A percentile compares a stretch with the other conserved stretches of the same genome.
Conservation (phyloP, 2,329 filamentous ascomycete genomes). For the Penicillium sp. region DNA sequence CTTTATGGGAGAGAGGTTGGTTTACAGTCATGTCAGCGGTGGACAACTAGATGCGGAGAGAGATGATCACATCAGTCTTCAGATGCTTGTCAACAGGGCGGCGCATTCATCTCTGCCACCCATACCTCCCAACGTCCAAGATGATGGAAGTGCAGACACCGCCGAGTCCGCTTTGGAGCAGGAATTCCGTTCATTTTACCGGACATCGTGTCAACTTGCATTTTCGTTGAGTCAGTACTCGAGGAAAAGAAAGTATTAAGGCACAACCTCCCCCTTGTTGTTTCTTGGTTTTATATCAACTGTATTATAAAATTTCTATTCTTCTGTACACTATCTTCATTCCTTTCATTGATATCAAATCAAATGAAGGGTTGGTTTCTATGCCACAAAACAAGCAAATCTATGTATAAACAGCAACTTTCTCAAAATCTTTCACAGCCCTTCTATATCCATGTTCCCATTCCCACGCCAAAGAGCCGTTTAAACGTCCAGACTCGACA, state of each 20-base stretch:
- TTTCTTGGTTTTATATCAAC: not conserved
- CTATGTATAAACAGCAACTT: constrained; percentile 14
- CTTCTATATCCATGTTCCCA: constrained; percentile 40
- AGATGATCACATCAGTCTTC: constrained; percentile 29
- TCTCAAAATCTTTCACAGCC: constrained; percentile 31
- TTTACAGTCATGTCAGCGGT: constrained; percentile 28
- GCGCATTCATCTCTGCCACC: constrained; percentile 1
- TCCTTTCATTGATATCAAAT: not conserved
- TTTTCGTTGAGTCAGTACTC: constrained; percentile 29
- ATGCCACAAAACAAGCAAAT: not conserved
- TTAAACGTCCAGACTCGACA: constrained; percentile 47
- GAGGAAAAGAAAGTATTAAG: not conserved
- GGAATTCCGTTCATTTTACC: constrained; percentile 35
- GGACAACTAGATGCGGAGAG: constrained; percentile 29
- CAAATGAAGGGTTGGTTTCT: not conserved
- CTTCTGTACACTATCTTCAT: constrained; percentile 15
- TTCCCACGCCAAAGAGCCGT: constrained; percentile 35
- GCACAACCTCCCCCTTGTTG: not conserved
- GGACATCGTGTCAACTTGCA: constrained; percentile 33
- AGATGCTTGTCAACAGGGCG: constrained; percentile 21
- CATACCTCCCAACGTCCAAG: constrained; percentile 6
- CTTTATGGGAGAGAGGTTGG: constrained; percentile 29
- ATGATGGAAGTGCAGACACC: constrained; percentile 16
- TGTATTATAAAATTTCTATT: constrained; percentile 6
- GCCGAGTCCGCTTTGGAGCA: constrained; percentile 7